Evolutionary conservation across 257 asterid species (phyloP), one percentile per base, ranked within the genome.

Genomic region (Ophiorrhiza pumila): DNA sequence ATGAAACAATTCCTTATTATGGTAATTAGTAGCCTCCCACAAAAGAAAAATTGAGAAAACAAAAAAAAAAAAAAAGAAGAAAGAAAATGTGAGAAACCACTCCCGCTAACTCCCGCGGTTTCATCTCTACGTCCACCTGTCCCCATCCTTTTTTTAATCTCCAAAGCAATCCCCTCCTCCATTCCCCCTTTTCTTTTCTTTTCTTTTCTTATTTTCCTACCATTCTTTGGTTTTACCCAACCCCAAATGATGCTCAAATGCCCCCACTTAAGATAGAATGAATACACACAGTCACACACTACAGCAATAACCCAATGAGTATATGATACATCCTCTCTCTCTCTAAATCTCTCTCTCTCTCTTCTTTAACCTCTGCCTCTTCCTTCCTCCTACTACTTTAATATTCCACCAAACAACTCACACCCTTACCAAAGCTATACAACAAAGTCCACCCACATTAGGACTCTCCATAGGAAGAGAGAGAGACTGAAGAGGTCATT

Each of bases 351-450:
- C 20, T 46, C 1, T 46, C 52, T 46, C 11, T 0, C 11, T 46
- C 49, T 14, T 43, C 49, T 43, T 11, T 14, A 14, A 14, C 1
- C 52, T 35, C 72, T 45, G 56, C 58, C 31, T 73, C 62, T 65
- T 43, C 52, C 60, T 42, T 14, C 61, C 58, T 63, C 41, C 71
- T 63, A 67, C 66, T 27, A 65, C 83, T 86, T 87, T 80, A 85
- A 84, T 81, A 76, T 84, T 85, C 87, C 87, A 88, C 88, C 96
- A 85, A 83, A 87, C 90, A 73, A 64, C 73, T 77, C 83, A 42
- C 82, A 52, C 83, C 81, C 65, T 85, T 49, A 53, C 77, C 79
- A 49, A 72, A 80, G 70, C 71, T 22, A 45, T n/a, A n/a, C n/a
- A 83, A 77, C 74, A 81, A 68, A 82, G 71, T 76, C 85, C 83